These are phyloP conservation scores for Coemansia sp. DNA, from an alignment of 192 early-diverging fungal genomes.

Conservation along the genomic window DNA sequence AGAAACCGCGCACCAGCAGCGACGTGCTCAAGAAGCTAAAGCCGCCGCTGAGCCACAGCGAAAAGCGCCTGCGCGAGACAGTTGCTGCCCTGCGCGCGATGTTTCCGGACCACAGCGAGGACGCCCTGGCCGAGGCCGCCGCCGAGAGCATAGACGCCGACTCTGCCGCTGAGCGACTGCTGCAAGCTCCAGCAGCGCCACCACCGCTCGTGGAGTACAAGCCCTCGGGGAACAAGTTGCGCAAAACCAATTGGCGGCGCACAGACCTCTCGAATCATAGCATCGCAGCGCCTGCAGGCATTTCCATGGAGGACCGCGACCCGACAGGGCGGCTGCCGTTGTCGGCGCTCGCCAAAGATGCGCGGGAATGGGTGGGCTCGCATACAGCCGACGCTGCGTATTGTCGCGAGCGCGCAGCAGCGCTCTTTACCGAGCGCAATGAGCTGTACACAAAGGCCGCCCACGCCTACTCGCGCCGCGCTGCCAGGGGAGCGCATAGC, in stretches of 20 bases:
- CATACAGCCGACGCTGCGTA: slow-evolving; percentile 30
- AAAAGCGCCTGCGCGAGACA: background rate
- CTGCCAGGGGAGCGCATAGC: slow-evolving; percentile 13
- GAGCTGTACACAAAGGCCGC: slow-evolving; percentile 50
- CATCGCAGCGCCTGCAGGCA: background rate
- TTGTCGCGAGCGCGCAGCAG: slow-evolving; percentile 33
- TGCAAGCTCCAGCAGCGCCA: background rate
- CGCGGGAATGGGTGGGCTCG: slow-evolving; percentile 34
- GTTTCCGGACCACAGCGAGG: slow-evolving; percentile 23
- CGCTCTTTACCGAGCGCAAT: slow-evolving; percentile 28
- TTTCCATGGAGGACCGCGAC: slow-evolving; percentile 6
- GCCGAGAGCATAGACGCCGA: slow-evolving; percentile 13
- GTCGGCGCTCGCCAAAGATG: slow-evolving; percentile 25
- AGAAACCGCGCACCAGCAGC: slow-evolving; percentile 5
- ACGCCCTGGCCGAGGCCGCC: slow-evolving; percentile 22
- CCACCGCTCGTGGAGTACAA: background rate
- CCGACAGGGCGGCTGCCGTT: slow-evolving; percentile 28
- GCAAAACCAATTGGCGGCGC: slow-evolving; percentile 23
- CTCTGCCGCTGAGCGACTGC: slow-evolving; percentile 24
- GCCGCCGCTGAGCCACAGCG: background rate
- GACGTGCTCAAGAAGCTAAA: background rate
- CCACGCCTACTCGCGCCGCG: slow-evolving; percentile 27
- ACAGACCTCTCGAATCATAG: slow-evolving; percentile 28
- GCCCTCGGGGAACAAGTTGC: background rate
- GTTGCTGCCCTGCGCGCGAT: slow-evolving; percentile 11